Evolutionary conservation across 495 filamentous ascomycete species (phyloP).

Genomic region (Talaromyces ruber): DNA sequence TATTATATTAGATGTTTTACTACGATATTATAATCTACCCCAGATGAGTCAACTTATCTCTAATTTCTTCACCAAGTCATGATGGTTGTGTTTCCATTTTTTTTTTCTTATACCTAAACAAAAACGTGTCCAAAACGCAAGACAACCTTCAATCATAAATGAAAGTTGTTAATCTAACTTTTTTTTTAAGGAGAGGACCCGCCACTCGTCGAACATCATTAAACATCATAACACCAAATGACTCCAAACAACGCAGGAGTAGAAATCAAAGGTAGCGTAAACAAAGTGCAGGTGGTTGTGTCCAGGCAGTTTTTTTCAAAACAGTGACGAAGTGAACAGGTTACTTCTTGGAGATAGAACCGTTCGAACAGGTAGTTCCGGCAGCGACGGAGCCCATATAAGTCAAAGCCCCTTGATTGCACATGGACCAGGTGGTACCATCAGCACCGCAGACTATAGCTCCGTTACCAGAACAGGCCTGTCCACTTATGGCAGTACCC

Average conservation of each 20-base stretch:
- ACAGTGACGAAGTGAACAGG: neutral
- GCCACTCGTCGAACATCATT: slow-evolving; percentile 40
- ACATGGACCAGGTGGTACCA: slow-evolving; percentile 28
- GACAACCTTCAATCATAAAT: neutral
- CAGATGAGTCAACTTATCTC: neutral
- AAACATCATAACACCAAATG: neutral
- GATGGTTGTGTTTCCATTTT: neutral
- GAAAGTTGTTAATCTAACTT: neutral
- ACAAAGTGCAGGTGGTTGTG: slow-evolving; percentile 22
- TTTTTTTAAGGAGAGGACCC: neutral
- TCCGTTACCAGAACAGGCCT: slow-evolving; percentile 17
- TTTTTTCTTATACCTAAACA: neutral
- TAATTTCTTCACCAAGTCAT: neutral
- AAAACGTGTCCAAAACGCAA: neutral
- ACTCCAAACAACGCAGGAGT: slow-evolving; percentile 51
- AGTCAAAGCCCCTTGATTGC: slow-evolving; percentile 21
- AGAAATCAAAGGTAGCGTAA: slow-evolving; percentile 54
- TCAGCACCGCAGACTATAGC: slow-evolving; percentile 31
- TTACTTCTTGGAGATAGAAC: slow-evolving; percentile 15
- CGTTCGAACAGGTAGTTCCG: slow-evolving; percentile 29
- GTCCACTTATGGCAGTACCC: slow-evolving; percentile 8
- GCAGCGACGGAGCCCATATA: slow-evolving; percentile 33
- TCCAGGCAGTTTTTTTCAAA: neutral
- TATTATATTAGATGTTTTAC: slow-evolving; percentile 1
- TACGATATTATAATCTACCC: neutral